Conservation (phyloP, 2,329 filamentous ascomycete species). For the Metarhizium rileyi region DNA sequence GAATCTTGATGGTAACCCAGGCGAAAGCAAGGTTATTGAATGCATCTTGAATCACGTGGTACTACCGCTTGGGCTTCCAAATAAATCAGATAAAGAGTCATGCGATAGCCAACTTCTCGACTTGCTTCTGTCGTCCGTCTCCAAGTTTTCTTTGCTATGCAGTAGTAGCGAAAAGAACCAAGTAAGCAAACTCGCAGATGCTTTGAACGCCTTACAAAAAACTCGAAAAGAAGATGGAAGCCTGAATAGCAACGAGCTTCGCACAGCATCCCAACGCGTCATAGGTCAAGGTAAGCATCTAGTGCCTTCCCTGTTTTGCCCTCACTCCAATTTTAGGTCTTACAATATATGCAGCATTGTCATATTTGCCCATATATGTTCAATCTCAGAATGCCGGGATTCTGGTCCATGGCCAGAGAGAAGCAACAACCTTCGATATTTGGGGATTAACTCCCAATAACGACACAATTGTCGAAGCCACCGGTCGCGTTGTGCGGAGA, state of each 20-base stretch:
- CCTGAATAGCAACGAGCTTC: background rate
- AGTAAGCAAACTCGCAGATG: background rate
- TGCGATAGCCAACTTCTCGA: background rate
- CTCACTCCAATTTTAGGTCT: background rate
- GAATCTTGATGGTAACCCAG: too few species aligned
- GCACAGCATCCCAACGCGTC: background rate
- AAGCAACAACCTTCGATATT: background rate
- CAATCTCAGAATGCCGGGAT: slow-evolving; percentile 1
- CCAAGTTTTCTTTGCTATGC: background rate
- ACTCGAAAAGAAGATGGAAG: background rate
- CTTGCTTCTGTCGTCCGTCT: background rate
- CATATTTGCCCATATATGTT: background rate
- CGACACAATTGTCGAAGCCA: background rate
- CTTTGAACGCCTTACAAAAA: background rate
- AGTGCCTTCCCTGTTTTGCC: background rate
- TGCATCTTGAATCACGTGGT: slow-evolving; percentile 6
- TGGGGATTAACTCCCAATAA: slow-evolving; percentile 1
- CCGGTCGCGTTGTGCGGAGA: background rate
- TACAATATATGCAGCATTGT: background rate
- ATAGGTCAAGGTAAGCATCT: background rate
- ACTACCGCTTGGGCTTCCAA: slow-evolving; percentile 4
- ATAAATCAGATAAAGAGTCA: background rate
- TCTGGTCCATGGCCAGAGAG: background rate
- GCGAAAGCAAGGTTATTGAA: background rate
- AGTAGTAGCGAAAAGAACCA: background rate